These are phyloP conservation scores for Chrysoporthe puriensis DNA, from an alignment of 2,329 filamentous ascomycete species.

Conservation along the genomic window DNA sequence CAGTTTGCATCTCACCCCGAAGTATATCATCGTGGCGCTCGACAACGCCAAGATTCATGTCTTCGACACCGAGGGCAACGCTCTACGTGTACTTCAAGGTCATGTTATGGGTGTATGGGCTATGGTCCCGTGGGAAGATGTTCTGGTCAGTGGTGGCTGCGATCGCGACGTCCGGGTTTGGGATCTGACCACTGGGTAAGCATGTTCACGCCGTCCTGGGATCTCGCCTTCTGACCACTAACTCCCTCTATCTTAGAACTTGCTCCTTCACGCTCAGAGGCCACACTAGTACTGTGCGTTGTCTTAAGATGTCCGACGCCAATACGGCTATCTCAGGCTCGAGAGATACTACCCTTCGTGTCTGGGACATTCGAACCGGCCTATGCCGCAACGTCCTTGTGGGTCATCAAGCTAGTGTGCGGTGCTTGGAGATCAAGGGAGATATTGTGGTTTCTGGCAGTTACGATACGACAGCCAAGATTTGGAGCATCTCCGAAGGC, in stretches of 20 bases:
- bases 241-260: conserved; percentile 51
- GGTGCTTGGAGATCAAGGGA: conserved; percentile 93
- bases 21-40: conserved; percentile 96
- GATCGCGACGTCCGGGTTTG: conserved; percentile 96
- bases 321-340: conserved; percentile 96
- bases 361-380: conserved; percentile 92
- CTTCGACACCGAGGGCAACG: conserved; percentile 88
- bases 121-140: conserved; percentile 97
- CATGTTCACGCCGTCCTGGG: background rate
- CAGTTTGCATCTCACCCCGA: conserved; percentile 88
- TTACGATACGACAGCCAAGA: conserved; percentile 94
- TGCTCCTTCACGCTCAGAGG: conserved; percentile 85
- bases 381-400: conserved; percentile 89
- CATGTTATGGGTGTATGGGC: conserved; percentile 99
- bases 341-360: conserved; percentile 87
- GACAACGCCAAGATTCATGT: conserved; percentile 99
- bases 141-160: conserved; percentile 92
- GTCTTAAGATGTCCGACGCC: conserved; percentile 94
- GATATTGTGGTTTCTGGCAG: conserved; percentile 97
- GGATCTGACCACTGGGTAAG: conserved; percentile 91
- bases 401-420: conserved; percentile 92
- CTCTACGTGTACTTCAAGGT: conserved; percentile 86
- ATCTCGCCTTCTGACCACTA: conserved; percentile 32
- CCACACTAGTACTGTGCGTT: conserved; percentile 95
- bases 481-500: conserved; percentile 97